Evolutionary conservation across 139 green algal species (phyloP).

Genomic region (Chlamydomonas urium): DNA sequence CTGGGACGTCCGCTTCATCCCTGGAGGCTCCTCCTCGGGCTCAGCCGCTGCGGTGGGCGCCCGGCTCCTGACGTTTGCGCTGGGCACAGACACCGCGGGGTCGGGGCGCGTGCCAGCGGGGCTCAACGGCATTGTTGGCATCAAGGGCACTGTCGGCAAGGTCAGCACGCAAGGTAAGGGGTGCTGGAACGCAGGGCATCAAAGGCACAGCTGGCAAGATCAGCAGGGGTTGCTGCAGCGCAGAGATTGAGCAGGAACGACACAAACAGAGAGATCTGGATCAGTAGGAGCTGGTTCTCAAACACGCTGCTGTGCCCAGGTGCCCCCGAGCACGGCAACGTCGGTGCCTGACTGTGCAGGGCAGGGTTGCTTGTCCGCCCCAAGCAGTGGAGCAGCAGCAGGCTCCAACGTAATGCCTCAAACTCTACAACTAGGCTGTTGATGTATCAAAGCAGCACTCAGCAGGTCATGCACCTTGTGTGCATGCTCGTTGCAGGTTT

Average conservation of each 20-base stretch:
- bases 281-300: not conserved
- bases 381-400: not conserved
- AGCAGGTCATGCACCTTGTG: not conserved
- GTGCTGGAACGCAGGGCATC: not conserved
- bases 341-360: not conserved
- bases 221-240: not conserved
- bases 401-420: not conserved
- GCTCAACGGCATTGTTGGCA: conserved; percentile 69
- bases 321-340: too few species aligned
- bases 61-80: conserved; percentile 64
- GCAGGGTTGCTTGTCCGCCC: not conserved
- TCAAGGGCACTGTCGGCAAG: conserved; percentile 69
- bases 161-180: conserved; percentile 48
- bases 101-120: conserved; percentile 60
- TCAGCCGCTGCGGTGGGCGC: conserved; percentile 57
- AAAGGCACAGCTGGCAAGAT: not conserved
- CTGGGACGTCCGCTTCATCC: conserved; percentile 67
- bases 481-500: conserved; percentile 41
- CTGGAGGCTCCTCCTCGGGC: conserved; percentile 69
- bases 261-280: not conserved
- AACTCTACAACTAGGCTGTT: not conserved
- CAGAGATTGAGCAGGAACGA: not conserved
- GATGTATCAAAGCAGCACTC: not conserved
- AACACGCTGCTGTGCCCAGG: too few species aligned
- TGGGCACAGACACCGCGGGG: conserved; percentile 81